Evolutionary conservation across 768 basidiomycete genomes (phyloP).

Genomic region (Rhodotorula sphaerocarpa): DNA sequence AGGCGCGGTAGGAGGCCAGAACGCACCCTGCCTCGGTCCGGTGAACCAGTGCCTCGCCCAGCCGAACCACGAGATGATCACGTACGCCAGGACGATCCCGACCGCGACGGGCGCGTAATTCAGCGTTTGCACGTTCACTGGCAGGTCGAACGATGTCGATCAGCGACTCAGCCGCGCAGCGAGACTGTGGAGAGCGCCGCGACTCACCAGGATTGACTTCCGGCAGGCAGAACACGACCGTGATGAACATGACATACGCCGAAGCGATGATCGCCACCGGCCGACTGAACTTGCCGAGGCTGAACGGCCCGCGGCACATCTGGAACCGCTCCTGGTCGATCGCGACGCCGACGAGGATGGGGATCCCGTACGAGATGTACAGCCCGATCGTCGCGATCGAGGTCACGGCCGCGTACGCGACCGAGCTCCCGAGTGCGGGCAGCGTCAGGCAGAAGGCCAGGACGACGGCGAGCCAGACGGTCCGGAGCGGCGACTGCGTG

Average conservation of each 20-base stretch:
- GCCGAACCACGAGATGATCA: slow-evolving; percentile 61
- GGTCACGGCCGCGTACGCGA: slow-evolving; percentile 57
- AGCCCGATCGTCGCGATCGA: slow-evolving; percentile 55
- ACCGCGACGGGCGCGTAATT: slow-evolving; percentile 71
- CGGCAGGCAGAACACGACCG: slow-evolving; percentile 66
- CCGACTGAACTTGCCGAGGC: slow-evolving; percentile 4
- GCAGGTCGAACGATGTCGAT: background rate
- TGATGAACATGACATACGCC: slow-evolving; percentile 80
- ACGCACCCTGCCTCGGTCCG: slow-evolving; percentile 48
- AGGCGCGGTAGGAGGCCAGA: too few relatives aligned
- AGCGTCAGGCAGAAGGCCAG: slow-evolving; percentile 66
- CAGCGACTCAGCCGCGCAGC: background rate
- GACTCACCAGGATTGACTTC: slow-evolving; percentile 47
- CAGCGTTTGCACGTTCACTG: slow-evolving; percentile 57
- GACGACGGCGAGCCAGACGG: slow-evolving; percentile 71
- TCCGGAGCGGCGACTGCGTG: slow-evolving; percentile 60
- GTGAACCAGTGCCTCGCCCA: slow-evolving; percentile 66
- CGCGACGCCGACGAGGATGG: slow-evolving; percentile 57
- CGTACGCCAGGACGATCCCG: slow-evolving; percentile 60
- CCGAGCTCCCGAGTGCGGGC: slow-evolving; percentile 63
- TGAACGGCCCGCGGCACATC: slow-evolving; percentile 3
- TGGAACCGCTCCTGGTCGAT: slow-evolving; percentile 47
- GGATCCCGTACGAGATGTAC: slow-evolving; percentile 68
- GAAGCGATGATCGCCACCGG: slow-evolving; percentile 78
- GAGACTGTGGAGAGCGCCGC: background rate